Conservation (phyloP, 2,329 filamentous ascomycete genomes). For the Mariannaea sp. region DNA sequence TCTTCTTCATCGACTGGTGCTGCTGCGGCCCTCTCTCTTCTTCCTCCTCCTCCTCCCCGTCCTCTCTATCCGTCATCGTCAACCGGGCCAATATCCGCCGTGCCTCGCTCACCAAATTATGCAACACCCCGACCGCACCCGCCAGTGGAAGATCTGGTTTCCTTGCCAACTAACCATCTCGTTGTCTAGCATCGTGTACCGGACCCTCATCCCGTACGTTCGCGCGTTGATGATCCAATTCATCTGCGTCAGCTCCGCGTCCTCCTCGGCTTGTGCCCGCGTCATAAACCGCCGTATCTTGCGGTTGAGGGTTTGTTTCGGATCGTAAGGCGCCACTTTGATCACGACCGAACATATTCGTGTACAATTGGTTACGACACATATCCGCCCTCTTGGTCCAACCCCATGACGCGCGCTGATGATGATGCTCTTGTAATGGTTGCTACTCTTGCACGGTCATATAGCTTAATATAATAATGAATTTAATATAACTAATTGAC, state of each 20-base stretch:
- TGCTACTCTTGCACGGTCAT: no score
- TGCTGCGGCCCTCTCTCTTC: not conserved
- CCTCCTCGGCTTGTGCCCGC: not conserved
- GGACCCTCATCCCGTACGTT: constrained; percentile 4
- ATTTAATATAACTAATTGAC: no score
- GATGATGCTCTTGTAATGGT: constrained; percentile 19
- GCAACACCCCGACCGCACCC: not conserved
- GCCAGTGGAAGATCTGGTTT: constrained; percentile 1
- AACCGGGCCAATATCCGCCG: constrained; percentile 3
- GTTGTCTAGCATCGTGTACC: constrained; percentile 1
- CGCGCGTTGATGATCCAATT: constrained; percentile 15
- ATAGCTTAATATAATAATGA: no score
- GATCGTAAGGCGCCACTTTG: constrained; percentile 18
- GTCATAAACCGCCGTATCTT: constrained; percentile 13
- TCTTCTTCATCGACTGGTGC: not conserved
- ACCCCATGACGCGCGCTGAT: constrained; percentile 15
- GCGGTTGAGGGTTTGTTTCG: no score
- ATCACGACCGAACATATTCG: constrained; percentile 23
- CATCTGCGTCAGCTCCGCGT: constrained; percentile 2
- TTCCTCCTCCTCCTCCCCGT: not conserved
- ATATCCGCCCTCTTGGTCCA: constrained; percentile 15
- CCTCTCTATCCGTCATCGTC: not conserved
- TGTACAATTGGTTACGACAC: constrained; percentile 12
- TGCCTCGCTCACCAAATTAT: constrained; percentile 9
- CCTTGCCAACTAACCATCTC: constrained; percentile 8